Evolutionary conservation across 192 early-diverging fungal species (phyloP).

Genomic region (Coemansia sp.): DNA sequence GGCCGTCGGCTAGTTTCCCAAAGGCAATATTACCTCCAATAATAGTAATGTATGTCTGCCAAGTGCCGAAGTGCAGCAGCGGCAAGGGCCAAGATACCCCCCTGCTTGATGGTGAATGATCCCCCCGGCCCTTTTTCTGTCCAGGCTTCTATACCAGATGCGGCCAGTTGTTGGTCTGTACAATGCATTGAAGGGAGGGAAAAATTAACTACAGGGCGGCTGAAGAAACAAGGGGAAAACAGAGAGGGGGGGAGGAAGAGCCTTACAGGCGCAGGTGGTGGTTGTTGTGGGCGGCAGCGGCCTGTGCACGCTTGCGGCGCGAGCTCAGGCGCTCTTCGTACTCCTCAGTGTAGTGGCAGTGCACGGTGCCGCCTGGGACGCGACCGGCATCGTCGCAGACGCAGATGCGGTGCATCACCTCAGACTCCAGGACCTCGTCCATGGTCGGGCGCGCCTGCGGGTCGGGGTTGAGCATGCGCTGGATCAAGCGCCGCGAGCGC

Average conservation of each 20-base stretch:
- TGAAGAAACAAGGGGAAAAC: not conserved
- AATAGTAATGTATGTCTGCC: too few species aligned
- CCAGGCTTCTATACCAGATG: too few species aligned
- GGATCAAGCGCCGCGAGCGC: slow-evolving; percentile 67
- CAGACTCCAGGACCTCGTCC: slow-evolving; percentile 60
- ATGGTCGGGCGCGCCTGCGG: slow-evolving; percentile 63
- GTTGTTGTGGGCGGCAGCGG: slow-evolving; percentile 5
- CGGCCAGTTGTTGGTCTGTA: too few species aligned
- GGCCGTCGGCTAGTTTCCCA: too few species aligned
- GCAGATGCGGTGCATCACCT: slow-evolving; percentile 70
- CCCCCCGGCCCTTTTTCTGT: too few species aligned
- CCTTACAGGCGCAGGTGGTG: slow-evolving; percentile 3
- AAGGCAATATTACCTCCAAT: too few species aligned
- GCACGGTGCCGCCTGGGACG: slow-evolving; percentile 28
- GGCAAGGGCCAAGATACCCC: too few species aligned
- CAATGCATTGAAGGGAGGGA: not conserved
- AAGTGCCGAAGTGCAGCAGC: too few species aligned
- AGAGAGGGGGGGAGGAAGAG: not conserved
- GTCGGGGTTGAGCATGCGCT: slow-evolving; percentile 76
- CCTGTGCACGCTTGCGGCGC: slow-evolving; percentile 42
- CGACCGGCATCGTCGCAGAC: slow-evolving; percentile 52
- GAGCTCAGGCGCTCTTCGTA: slow-evolving; percentile 45
- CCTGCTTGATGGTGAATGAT: too few species aligned
- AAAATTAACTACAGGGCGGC: not conserved
- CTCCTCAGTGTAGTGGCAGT: slow-evolving; percentile 51